These are phyloP conservation scores for Orbilia javanica DNA, from an alignment of 2,329 filamentous ascomycete species.

Conservation along the genomic window DNA sequence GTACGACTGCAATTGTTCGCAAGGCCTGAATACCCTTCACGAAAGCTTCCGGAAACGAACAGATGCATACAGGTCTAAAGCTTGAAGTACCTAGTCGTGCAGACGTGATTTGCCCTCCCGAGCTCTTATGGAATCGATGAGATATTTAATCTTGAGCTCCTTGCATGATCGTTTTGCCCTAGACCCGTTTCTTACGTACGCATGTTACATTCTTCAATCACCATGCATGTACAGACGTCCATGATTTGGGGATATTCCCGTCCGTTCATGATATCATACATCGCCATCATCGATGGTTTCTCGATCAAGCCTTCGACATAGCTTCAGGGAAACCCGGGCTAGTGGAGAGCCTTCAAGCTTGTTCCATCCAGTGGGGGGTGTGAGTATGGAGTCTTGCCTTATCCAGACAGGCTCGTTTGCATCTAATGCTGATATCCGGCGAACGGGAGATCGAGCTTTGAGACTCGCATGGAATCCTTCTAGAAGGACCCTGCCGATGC, in stretches of 20 bases:
- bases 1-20: constrained; percentile 30
- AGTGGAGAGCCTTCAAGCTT: too few relatives aligned
- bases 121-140: constrained; percentile 29
- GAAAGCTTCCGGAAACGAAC: constrained; percentile 16
- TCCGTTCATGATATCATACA: constrained; percentile 12
- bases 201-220: constrained; percentile 34
- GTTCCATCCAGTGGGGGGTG: too few relatives aligned
- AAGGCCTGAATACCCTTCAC: background rate
- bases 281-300: background rate
- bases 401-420: background rate
- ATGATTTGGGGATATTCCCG: background rate
- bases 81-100: constrained; percentile 8
- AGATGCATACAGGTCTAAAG: background rate
- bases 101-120: constrained; percentile 11
- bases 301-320: background rate
- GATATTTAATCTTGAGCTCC: constrained; percentile 11
- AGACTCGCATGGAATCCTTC: constrained; percentile 41
- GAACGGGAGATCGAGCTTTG: constrained; percentile 33
- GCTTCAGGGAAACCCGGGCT: background rate
- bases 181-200: constrained; percentile 29
- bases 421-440: background rate
- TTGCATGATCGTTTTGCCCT: background rate
- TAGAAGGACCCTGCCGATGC: constrained; percentile 40
- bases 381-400: background rate
- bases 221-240: constrained; percentile 9